Conservation (phyloP, 768 basidiomycete genomes). For the Suillus bovinus region DNA sequence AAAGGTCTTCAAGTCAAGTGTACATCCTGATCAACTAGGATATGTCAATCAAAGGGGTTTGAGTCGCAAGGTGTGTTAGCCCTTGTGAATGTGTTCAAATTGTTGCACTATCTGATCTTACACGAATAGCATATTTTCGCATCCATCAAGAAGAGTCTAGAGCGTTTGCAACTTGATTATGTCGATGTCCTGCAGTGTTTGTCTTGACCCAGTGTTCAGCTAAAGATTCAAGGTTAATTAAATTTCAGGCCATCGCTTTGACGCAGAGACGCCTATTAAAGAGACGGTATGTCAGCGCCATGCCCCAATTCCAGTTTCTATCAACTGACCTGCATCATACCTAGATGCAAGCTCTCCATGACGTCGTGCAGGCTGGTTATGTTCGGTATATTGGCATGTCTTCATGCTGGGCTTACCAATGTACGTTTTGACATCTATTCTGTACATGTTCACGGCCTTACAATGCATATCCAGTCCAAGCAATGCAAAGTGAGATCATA, state of each 20-base stretch:
- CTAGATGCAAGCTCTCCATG: conserved; percentile 68
- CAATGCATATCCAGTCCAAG: conserved; percentile 39
- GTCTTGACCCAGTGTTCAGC: conserved; percentile 13
- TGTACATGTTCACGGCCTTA: neutral
- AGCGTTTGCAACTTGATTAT: conserved; percentile 73
- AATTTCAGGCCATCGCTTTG: conserved; percentile 35
- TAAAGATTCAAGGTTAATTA: conserved; percentile 15
- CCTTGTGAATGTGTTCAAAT: neutral
- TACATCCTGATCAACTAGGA: conserved; percentile 37
- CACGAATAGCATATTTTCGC: conserved; percentile 67
- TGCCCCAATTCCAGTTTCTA: neutral
- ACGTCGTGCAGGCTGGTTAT: conserved; percentile 65
- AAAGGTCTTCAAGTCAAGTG: conserved; percentile 1
- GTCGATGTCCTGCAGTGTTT: conserved; percentile 74
- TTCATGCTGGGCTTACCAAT: conserved; percentile 57
- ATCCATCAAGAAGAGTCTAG: conserved; percentile 56
- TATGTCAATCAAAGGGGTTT: conserved; percentile 57
- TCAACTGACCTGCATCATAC: neutral
- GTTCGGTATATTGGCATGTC: conserved; percentile 63
- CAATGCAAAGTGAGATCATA: conserved; percentile 51
- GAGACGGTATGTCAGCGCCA: conserved; percentile 43
- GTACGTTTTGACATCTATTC: conserved; percentile 29
- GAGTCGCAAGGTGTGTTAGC: conserved; percentile 39
- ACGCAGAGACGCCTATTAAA: conserved; percentile 25
- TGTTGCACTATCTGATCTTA: neutral